Conservation (phyloP, 805 yeast species). For the Candida vaughaniae region DNA sequence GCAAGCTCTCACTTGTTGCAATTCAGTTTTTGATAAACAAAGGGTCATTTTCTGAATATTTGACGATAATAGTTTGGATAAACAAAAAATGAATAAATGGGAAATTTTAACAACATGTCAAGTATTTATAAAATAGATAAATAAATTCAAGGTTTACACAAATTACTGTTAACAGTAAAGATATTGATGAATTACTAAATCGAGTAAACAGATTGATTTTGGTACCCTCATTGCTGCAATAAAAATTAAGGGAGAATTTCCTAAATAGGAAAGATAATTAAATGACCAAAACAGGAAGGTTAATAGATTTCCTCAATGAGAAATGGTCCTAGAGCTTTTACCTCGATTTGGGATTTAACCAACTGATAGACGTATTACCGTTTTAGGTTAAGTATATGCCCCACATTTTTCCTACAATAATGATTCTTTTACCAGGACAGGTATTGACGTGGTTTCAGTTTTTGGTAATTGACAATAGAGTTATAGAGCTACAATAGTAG, state of each 20-base stretch:
- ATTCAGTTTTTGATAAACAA: slow-evolving; percentile 11
- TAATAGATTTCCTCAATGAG: slow-evolving; percentile 4
- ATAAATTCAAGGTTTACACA: background rate
- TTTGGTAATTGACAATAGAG: no score
- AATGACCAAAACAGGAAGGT: slow-evolving; percentile 4
- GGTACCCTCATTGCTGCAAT: slow-evolving; percentile 3
- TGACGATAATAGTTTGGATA: background rate
- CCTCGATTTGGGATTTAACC: no score
- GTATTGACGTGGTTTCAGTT: no score
- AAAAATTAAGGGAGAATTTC: slow-evolving; percentile 2
- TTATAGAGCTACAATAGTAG: no score
- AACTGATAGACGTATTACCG: no score
- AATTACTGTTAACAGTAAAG: slow-evolving; percentile 7
- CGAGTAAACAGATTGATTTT: slow-evolving; percentile 5
- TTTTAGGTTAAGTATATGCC: no score
- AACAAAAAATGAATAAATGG: no score
- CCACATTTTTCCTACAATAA: no score
- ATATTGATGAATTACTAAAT: slow-evolving; percentile 9
- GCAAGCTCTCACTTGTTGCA: slow-evolving; percentile 24
- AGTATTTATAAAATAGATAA: background rate
- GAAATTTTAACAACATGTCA: background rate
- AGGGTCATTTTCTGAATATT: slow-evolving; percentile 11
- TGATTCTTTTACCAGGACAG: no score
- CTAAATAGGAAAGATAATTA: slow-evolving; percentile 10
- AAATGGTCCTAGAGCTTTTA: slow-evolving; percentile 4